These are phyloP conservation scores for Spathaspora girioi DNA, from an alignment of 805 yeast genomes.

Conservation along the genomic window DNA sequence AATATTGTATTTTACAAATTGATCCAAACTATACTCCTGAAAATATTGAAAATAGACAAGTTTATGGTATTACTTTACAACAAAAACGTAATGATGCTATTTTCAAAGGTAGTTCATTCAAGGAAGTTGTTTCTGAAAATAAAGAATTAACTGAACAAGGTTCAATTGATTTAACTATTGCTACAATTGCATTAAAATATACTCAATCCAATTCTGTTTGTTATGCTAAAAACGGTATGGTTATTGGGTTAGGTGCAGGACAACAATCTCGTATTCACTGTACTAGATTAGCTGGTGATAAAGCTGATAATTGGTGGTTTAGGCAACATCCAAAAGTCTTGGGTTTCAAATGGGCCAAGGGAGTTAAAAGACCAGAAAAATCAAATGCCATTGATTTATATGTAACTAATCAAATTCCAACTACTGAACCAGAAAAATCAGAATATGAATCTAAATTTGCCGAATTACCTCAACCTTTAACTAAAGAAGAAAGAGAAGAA, in stretches of 20 bases:
- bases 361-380: constrained; percentile 97
- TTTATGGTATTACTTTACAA: constrained; percentile 90
- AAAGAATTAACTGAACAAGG: constrained; percentile 90
- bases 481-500: constrained; percentile 77
- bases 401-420: constrained; percentile 90
- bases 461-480: constrained; percentile 77
- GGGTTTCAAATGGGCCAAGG: constrained; percentile 95
- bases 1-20: constrained; percentile 92
- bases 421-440: constrained; percentile 84
- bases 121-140: constrained; percentile 86
- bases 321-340: constrained; percentile 96
- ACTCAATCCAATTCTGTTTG: constrained; percentile 98
- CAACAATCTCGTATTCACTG: constrained; percentile 99
- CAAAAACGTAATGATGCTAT: constrained; percentile 98
- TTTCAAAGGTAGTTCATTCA: constrained; percentile 84
- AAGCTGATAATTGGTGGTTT: constrained; percentile 99
- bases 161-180: constrained; percentile 88
- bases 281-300: constrained; percentile 98
- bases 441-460: constrained; percentile 91
- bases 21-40: constrained; percentile 93
- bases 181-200: constrained; percentile 94
- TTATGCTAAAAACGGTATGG: constrained; percentile 99
- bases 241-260: constrained; percentile 98
- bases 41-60: constrained; percentile 82
- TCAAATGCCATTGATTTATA: constrained; percentile 94